phyloP scores from a whole-genome alignment of 2,329 filamentous ascomycete genomes.

The Trichoderma gracile region DNA sequence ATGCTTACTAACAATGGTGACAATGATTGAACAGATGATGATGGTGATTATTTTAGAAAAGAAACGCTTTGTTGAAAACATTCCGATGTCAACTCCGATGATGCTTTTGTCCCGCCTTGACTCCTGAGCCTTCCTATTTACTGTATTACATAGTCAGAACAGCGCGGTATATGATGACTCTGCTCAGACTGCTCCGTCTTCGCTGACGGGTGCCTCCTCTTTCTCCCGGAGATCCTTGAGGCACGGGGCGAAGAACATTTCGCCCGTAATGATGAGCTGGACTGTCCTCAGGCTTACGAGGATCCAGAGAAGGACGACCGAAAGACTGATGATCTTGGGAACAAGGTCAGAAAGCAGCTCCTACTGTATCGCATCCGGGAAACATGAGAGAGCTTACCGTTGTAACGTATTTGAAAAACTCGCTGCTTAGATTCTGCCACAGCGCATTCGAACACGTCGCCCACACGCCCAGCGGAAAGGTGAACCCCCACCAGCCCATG shows the following conservation, averaged over 20 bases:
- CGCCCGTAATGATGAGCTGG: constrained; percentile 42
- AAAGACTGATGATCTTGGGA: constrained; percentile 43
- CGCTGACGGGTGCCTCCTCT: constrained; percentile 31
- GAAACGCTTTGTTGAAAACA: not conserved
- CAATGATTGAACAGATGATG: no score
- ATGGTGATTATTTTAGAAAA: not conserved
- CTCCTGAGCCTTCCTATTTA: no score
- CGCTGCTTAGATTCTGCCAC: constrained; percentile 45
- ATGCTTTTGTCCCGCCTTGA: not conserved
- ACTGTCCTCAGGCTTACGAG: constrained; percentile 44
- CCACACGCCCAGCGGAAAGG: constrained; percentile 49
- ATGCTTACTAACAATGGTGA: not conserved
- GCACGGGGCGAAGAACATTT: constrained; percentile 50
- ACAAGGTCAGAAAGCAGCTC: not conserved
- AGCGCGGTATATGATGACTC: no score
- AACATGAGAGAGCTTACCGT: constrained; percentile 35
- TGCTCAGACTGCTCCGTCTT: not conserved
- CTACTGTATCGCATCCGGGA: no score
- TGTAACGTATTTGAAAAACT: constrained; percentile 46
- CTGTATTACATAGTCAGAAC: no score
- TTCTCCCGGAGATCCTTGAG: constrained; percentile 43
- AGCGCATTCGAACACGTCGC: constrained; percentile 45
- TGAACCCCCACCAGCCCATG: constrained; percentile 52
- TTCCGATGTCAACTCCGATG: not conserved
- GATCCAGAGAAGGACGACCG: constrained; percentile 46